Evolutionary conservation across 257 asterid species (phyloP).

Genomic region (Solanum dulcamara): DNA sequence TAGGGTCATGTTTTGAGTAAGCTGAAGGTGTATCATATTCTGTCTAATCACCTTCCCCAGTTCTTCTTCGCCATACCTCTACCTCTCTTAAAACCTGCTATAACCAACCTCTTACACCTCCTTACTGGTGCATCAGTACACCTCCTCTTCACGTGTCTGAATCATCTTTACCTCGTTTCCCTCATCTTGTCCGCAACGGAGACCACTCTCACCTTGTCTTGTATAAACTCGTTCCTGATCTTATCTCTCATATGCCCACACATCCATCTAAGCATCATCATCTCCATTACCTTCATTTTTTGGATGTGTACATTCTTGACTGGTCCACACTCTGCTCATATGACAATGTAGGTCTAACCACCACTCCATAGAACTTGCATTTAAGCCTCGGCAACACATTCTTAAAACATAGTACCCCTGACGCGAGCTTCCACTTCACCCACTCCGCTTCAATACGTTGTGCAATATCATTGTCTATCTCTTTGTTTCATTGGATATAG

Average conservation of each 20-base stretch:
- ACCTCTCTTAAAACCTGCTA: neutral
- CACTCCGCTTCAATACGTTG: neutral
- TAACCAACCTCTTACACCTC: neutral
- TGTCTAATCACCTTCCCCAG: neutral
- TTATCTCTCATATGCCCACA: neutral
- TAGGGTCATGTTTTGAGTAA: neutral
- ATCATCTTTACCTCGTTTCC: neutral
- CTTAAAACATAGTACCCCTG: neutral
- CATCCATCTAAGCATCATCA: neutral
- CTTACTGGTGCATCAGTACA: neutral
- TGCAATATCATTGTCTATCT: neutral
- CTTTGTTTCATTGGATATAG: neutral
- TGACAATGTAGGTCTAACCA: neutral
- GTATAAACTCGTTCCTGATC: neutral
- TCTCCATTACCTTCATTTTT: neutral
- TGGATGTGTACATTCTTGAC: neutral
- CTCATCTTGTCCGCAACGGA: neutral
- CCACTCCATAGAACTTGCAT: neutral
- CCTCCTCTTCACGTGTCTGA: neutral
- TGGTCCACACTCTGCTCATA: neutral
- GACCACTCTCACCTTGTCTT: neutral
- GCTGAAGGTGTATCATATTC: neutral
- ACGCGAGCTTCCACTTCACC: neutral
- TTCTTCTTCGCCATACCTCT: neutral
- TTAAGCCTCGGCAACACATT: neutral